phyloP scores from a whole-genome alignment of 306 rosid species.

The Fragaria iinumae region DNA sequence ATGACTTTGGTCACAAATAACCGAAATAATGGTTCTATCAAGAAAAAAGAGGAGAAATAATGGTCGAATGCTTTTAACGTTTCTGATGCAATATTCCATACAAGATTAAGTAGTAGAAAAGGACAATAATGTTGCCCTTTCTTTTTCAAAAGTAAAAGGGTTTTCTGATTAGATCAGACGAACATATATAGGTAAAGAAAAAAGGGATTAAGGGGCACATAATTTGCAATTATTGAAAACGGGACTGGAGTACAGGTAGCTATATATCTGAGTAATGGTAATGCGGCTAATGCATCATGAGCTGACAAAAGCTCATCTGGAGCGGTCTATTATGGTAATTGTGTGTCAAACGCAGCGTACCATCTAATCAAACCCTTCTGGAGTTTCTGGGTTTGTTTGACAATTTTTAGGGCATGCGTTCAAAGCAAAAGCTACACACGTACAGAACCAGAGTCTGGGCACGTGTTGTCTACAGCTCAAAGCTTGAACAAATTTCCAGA shows the following conservation, averaged over 20 bases:
- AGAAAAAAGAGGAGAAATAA: too few relatives aligned
- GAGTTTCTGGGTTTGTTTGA: neutral
- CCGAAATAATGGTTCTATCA: too few relatives aligned
- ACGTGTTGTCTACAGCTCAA: constrained; percentile 10
- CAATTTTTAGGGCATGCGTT: constrained; percentile 11
- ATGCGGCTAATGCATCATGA: neutral
- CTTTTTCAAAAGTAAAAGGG: too few relatives aligned
- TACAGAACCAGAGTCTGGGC: neutral
- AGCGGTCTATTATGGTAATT: constrained; percentile 2
- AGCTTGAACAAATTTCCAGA: neutral
- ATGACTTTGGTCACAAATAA: too few relatives aligned
- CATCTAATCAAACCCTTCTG: constrained; percentile 2
- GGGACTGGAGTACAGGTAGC: neutral
- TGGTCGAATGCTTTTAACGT: too few relatives aligned
- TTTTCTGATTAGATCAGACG: constrained; percentile 5
- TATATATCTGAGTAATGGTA: neutral
- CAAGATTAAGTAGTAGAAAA: too few relatives aligned
- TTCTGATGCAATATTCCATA: too few relatives aligned
- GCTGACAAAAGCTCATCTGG: constrained; percentile 4
- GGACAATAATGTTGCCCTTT: too few relatives aligned
- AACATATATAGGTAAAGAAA: neutral
- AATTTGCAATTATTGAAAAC: constrained; percentile 12
- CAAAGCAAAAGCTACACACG: neutral
- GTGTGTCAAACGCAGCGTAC: constrained; percentile 19
- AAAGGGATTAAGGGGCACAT: neutral